Base-by-base conservation (phyloP, 371 early-diverging fungal genomes). In the Zancudomyces culisetae region DNA sequence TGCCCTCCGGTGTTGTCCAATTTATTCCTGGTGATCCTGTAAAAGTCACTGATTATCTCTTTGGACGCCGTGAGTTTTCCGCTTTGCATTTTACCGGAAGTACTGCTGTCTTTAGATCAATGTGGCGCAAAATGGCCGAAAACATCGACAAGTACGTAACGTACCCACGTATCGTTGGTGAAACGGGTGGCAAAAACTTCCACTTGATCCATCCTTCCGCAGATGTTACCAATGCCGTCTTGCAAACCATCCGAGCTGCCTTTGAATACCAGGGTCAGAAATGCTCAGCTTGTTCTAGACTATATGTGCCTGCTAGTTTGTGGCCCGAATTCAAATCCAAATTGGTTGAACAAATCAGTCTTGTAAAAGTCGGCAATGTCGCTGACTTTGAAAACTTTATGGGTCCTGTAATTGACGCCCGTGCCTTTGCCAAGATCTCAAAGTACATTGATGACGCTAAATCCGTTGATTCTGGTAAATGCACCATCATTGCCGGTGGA, bases 231-330 rank as follows among this genome's bases (percentile, higher is more conserved):
- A 67, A 64, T 39, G 75, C 72, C 15, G 78, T 76, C 62, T 58
- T 78, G 69, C 85, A 90, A 68, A 90, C 95, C 43, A 79, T 96
- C 60, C 83, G 98, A 54, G 78, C 80, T 26, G 80, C 88, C 0
- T 97, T 97, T 63, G 98, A 97, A 75, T 97, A 83, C 80, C 87
- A 82, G 73, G 89, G 98, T 40, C 96, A 97, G 69, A 97, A 95
- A 74, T 97, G 96, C 74, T 90, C 90, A 51, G 96, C 96, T 27
- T 82, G 83, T 62, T 88, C 90, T 51, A 83, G 82, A 62, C 74
- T 76, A 58, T 97, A 95, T 63, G 80, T 85, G 29, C 93, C 98
- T 42, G 81, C 84, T 56, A 79, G 74, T 58, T 63, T 83, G 49
- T 85, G 81, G 75, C 67, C 73, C 30, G 77, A 83, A 62, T 85